These are phyloP conservation scores for Xenoacremonium recifei DNA, from an alignment of 2,329 filamentous ascomycete genomes.

Conservation along the genomic window DNA sequence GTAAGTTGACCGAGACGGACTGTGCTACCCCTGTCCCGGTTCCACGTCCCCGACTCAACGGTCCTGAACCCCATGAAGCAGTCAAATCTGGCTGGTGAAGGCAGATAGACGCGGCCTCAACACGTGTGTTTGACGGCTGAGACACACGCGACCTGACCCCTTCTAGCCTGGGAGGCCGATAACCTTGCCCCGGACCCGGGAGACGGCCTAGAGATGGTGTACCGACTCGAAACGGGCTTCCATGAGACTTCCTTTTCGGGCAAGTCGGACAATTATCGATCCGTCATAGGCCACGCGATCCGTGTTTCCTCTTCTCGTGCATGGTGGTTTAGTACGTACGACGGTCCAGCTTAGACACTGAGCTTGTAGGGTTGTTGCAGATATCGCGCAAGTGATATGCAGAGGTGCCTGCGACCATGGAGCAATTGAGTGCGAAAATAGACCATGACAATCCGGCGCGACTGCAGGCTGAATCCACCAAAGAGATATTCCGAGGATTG, in stretches of 20 bases:
- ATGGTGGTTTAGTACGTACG: not conserved
- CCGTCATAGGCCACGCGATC: not conserved
- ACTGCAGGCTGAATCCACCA: no score
- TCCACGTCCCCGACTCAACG: constrained; percentile 10
- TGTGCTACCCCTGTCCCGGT: constrained; percentile 14
- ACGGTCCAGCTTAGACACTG: not conserved
- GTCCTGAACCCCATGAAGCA: constrained; percentile 6
- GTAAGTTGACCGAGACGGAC: constrained; percentile 13
- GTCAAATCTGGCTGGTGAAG: constrained; percentile 1
- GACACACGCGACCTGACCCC: no score
- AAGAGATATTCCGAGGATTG: no score
- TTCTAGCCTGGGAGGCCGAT: no score
- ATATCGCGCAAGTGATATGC: not conserved
- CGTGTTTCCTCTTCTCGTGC: not conserved
- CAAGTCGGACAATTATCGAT: not conserved
- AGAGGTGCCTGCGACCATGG: not conserved
- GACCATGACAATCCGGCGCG: no score
- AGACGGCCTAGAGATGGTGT: no score
- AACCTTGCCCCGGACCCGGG: no score
- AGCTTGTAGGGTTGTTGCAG: not conserved
- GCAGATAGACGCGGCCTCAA: constrained; percentile 1
- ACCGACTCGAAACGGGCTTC: no score
- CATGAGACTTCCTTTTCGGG: not conserved
- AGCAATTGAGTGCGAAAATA: not conserved
- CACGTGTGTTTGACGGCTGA: not conserved